Percentiles rank a stretch among this genome's conserved stretches.
Evolutionary conservation across 2,329 filamentous ascomycete species (phyloP).

Genomic region (Shiraia bambusicola): DNA sequence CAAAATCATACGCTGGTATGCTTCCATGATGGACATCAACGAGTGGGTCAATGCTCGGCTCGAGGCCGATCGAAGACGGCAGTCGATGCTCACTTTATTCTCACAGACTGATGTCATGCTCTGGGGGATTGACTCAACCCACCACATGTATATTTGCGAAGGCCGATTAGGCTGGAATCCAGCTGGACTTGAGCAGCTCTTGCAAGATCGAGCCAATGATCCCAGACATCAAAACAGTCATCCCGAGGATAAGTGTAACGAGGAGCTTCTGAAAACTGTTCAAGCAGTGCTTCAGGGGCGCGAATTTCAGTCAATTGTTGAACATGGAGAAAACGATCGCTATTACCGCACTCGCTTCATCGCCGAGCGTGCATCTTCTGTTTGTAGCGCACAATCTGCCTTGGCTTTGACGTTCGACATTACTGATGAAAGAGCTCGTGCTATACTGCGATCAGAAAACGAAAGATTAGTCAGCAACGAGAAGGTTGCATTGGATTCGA

Average conservation of each 20-base stretch:
- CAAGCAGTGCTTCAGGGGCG: conserved; percentile 6
- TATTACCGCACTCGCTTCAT: conserved; percentile 10
- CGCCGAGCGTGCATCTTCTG: conserved; percentile 4
- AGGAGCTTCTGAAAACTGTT: conserved; percentile 5
- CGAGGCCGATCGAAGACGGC: conserved; percentile 6
- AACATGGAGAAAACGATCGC: conserved; percentile 8
- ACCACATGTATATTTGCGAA: conserved; percentile 7
- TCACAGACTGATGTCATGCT: conserved; percentile 10
- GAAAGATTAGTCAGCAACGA: conserved; percentile 7
- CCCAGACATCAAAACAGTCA: background rate
- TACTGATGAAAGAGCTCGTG: conserved; percentile 7
- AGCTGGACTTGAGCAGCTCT: background rate
- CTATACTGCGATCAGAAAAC: conserved; percentile 6
- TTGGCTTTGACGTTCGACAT: conserved; percentile 10
- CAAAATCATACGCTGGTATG: conserved; percentile 9
- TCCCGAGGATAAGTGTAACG: background rate
- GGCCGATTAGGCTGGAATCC: conserved; percentile 7
- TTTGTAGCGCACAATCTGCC: conserved; percentile 3
- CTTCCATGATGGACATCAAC: conserved; percentile 12
- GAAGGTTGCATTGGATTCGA: conserved; percentile 7
- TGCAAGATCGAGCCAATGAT: background rate
- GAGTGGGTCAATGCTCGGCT: conserved; percentile 9
- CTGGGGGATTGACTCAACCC: conserved; percentile 7
- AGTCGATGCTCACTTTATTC: conserved; percentile 8
- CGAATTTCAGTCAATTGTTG: conserved; percentile 4